Base-by-base conservation (phyloP, 495 filamentous ascomycete species). In the Penicillium silybi region DNA sequence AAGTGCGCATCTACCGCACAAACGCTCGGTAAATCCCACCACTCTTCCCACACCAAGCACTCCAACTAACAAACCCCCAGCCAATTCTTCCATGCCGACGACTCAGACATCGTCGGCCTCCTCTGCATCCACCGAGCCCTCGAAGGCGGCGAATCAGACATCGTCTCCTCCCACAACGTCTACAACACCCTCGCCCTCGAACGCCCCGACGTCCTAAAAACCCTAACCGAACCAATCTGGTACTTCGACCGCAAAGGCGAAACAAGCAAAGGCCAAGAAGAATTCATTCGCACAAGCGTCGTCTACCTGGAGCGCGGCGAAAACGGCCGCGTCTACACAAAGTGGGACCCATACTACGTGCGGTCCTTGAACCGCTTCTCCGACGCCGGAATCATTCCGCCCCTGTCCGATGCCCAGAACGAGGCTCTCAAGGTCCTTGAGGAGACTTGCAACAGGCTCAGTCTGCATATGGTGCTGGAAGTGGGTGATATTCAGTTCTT, bases 161-260 rank as follows among this genome's bases (percentile, higher is more conserved):
- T 95, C 42, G 84, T 86, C 49, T 88, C 84, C 42, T 79, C 83
- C 5, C 90, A 96, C 67, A 71, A 86, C 49, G 85, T 96, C 51
- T 96, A 85, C 79, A 95, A 95, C 67, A 77, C 75, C 15, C 77
- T 96, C 6, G 85, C 88, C 64, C 60, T 54, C 8, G 84, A 91
- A 64, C 82, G 86, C 4, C 91, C 90, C 0, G 90, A 93, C 56
- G 85, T 95, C 7, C 80, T 88, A 0, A 80, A 85, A 67, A 81
- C 81, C 27, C 74, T 96, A 44, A 85, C 85, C 2, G 69, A 83
- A 51, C 89, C 90, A 0, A 83, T 87, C 58, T 96, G 91, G 90
- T 95, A 93, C 71, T 93, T 96, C 63, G 91, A 96, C 66, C 88
- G 90, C 53, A 96, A 96, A 70, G 91, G 91, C 39, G 91, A 95